Evolutionary conservation across 2,329 filamentous ascomycete genomes (phyloP).

Genomic region (Talaromyces marneffei): DNA sequence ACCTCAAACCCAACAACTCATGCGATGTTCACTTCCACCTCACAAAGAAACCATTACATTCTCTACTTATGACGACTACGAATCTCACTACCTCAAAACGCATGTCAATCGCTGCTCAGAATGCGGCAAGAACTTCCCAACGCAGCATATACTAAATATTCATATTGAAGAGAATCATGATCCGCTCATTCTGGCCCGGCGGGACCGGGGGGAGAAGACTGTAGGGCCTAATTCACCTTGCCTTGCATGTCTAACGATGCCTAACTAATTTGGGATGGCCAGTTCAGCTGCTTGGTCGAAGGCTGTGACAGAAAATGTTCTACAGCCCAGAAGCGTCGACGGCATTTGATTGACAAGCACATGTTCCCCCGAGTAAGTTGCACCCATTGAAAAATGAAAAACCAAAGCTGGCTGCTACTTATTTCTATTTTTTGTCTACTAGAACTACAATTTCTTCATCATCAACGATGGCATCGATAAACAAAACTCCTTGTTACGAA

Average conservation of each 20-base stretch:
- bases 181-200: conserved; percentile 63
- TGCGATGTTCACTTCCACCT: conserved; percentile 77
- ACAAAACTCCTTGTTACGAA: conserved; percentile 67
- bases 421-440: neutral
- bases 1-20: conserved; percentile 39
- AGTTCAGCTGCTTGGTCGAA: conserved; percentile 88
- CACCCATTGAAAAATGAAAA: neutral
- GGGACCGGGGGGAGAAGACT: conserved; percentile 79
- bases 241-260: neutral
- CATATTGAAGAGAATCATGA: conserved; percentile 94
- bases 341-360: conserved; percentile 93
- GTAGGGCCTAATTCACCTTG: conserved; percentile 40
- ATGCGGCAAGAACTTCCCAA: conserved; percentile 84
- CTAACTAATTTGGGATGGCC: neutral
- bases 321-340: conserved; percentile 73
- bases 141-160: conserved; percentile 68
- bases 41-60: conserved; percentile 69
- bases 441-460: conserved; percentile 79
- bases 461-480: conserved; percentile 87
- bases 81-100: conserved; percentile 73
- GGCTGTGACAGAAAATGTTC: conserved; percentile 79
- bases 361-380: conserved; percentile 63
- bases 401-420: neutral
- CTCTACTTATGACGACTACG: conserved; percentile 70
- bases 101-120: conserved; percentile 81